Evolutionary conservation across 1,284 basidiomycete species (phyloP), one percentile per base, ranked within the genome.

Genomic region (Ganoderma lucidum): DNA sequence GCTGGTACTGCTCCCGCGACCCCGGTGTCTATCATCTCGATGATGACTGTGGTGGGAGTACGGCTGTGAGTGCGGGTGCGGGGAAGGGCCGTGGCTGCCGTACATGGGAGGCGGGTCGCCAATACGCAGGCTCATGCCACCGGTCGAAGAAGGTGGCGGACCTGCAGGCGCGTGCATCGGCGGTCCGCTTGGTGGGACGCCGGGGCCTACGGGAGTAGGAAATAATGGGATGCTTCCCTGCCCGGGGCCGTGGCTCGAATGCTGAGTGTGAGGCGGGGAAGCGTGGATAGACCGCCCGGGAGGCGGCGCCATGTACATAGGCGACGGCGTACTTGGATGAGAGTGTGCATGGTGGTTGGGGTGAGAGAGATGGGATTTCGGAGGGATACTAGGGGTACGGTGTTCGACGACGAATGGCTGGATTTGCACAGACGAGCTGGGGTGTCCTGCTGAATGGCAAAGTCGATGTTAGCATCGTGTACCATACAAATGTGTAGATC

Each of bases 51-150:
- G 56, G 70, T 67, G 74, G 0, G 70, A 58, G 28, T 70, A 72
- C 32, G 73, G 69, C 62, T 67, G 71, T 5, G 70, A 45, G 53
- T 71, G 60, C 15, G 42, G 42, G 17, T 44, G 42, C 55, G 71
- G 69, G 61, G 71, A 67, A 6, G 70, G 65, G 2, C 60, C 66
- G 62, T 60, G 67, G 55, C 41, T 65, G 65, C 74, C 75, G 73
- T 80, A 80, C 78, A 80, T 80, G 10, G 76, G 71, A 42, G 59
- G 23, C 3, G 79, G 79, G 55, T 80, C 80, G 51, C 74, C 73
- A 42, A 75, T 65, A 61, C 67, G 73, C 65, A 75, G 45, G 66
- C 74, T 55, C 67, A 71, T 66, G 19, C 65, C 17, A 6, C 56
- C 56, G 48, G n/a, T n/a, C 48, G 48, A 51, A 5, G 53, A 56